Evolutionary conservation across 2,329 filamentous ascomycete genomes (phyloP).

Genomic region (Venturia aucupariae): DNA sequence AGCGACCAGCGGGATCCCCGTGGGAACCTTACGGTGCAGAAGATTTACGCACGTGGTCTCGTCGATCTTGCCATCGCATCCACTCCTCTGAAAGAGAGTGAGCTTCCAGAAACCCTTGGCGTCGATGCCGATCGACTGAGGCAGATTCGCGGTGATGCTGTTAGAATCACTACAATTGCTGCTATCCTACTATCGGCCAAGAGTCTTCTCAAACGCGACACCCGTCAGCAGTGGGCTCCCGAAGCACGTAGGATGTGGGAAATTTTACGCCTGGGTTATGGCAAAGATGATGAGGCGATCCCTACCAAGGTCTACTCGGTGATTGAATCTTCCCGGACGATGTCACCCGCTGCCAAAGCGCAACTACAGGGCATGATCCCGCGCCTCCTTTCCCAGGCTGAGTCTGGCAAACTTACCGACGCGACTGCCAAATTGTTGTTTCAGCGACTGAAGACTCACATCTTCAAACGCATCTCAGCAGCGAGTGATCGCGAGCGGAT

Average conservation of each 20-base stretch:
- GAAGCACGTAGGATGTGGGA: slow-evolving; percentile 63
- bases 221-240: slow-evolving; percentile 66
- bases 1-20: slow-evolving; percentile 59
- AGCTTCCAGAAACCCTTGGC: slow-evolving; percentile 63
- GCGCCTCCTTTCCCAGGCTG: slow-evolving; percentile 45
- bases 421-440: slow-evolving; percentile 60
- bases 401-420: slow-evolving; percentile 43
- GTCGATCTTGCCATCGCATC: slow-evolving; percentile 66
- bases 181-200: slow-evolving; percentile 72
- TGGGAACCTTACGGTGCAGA: slow-evolving; percentile 55
- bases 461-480: slow-evolving; percentile 55
- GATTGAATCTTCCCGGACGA: slow-evolving; percentile 40
- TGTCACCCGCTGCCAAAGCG: slow-evolving; percentile 37
- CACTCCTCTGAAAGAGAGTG: slow-evolving; percentile 42
- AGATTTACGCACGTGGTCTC: slow-evolving; percentile 67
- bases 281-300: slow-evolving; percentile 40
- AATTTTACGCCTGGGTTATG: slow-evolving; percentile 54
- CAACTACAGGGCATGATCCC: slow-evolving; percentile 35
- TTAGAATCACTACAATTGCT: slow-evolving; percentile 62
- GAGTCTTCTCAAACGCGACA: slow-evolving; percentile 73
- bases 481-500: slow-evolving; percentile 61
- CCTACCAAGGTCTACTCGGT: slow-evolving; percentile 36
- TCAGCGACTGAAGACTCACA: slow-evolving; percentile 56
- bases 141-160: slow-evolving; percentile 46
- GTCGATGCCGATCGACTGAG: slow-evolving; percentile 58